Conservation (phyloP, 2,329 filamentous ascomycete species). For the Neofusicoccum umdonicola region DNA sequence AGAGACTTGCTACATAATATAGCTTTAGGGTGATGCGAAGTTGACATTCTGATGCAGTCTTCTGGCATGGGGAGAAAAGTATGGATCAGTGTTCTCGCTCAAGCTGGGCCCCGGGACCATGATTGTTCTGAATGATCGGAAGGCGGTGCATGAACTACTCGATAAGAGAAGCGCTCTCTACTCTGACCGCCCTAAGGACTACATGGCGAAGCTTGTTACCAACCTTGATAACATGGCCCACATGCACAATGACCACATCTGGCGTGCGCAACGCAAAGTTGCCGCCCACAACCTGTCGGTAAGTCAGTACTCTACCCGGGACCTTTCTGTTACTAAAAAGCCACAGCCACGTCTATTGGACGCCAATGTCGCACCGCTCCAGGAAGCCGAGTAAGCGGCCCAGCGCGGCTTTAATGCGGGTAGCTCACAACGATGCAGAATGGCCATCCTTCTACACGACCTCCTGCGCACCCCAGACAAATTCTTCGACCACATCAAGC, state of each 20-base stretch:
- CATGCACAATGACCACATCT: slow-evolving; percentile 21
- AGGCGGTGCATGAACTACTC: slow-evolving; percentile 44
- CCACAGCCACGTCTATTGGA: slow-evolving; percentile 12
- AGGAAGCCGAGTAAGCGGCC: slow-evolving; percentile 20
- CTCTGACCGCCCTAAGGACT: slow-evolving; percentile 42
- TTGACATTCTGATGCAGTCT: slow-evolving; percentile 25
- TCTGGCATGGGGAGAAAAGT: slow-evolving; percentile 43
- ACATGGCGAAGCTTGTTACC: slow-evolving; percentile 44
- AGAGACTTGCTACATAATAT: background rate
- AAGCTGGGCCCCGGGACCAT: slow-evolving; percentile 44
- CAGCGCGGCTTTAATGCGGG: background rate
- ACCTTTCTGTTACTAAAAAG: background rate
- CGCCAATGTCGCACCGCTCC: slow-evolving; percentile 18
- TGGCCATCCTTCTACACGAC: slow-evolving; percentile 19
- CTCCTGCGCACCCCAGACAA: slow-evolving; percentile 23
- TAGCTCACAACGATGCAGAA: background rate
- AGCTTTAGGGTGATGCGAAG: no score
- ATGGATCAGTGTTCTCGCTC: slow-evolving; percentile 43
- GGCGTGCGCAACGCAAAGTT: slow-evolving; percentile 27
- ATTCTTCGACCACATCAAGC: slow-evolving; percentile 46
- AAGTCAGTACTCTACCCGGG: background rate
- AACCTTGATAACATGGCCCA: slow-evolving; percentile 43
- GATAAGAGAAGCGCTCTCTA: slow-evolving; percentile 47
- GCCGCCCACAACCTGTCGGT: slow-evolving; percentile 21
- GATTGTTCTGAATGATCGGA: slow-evolving; percentile 42